Conservation (phyloP, 305 asterid species). For the Fraxinus ornus region DNA sequence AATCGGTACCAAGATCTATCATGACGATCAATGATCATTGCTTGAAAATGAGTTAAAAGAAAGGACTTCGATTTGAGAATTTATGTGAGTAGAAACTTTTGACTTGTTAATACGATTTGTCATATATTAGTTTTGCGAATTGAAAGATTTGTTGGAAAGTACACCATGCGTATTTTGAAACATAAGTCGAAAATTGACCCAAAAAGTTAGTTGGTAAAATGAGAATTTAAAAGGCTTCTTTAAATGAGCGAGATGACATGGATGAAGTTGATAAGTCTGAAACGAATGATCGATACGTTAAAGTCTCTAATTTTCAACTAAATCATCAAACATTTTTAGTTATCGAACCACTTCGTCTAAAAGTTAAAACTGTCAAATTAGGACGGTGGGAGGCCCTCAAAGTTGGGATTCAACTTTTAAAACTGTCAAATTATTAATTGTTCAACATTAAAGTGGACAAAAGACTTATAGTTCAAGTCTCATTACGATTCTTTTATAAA, state of each 20-base stretch:
- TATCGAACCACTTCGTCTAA: background rate
- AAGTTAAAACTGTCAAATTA: too few species aligned
- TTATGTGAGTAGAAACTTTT: background rate
- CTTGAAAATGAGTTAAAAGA: background rate
- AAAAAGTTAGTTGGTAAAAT: background rate
- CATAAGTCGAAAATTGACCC: background rate
- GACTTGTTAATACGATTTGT: background rate
- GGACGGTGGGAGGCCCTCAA: too few species aligned
- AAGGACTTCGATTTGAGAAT: background rate
- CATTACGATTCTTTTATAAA: background rate
- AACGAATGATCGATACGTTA: too few species aligned
- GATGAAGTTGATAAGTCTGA: background rate
- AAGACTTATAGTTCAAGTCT: background rate
- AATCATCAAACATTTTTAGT: background rate
- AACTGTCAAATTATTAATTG: background rate
- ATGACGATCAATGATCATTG: background rate
- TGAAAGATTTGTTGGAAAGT: background rate
- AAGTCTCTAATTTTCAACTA: background rate
- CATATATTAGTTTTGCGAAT: background rate
- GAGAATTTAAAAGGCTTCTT: background rate
- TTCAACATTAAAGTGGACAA: background rate
- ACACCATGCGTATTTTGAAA: background rate
- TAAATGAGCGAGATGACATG: background rate
- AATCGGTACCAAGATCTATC: background rate
- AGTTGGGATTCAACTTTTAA: too few species aligned